phyloP scores from a whole-genome alignment of 768 basidiomycete species.

The Suillus bovinus region DNA sequence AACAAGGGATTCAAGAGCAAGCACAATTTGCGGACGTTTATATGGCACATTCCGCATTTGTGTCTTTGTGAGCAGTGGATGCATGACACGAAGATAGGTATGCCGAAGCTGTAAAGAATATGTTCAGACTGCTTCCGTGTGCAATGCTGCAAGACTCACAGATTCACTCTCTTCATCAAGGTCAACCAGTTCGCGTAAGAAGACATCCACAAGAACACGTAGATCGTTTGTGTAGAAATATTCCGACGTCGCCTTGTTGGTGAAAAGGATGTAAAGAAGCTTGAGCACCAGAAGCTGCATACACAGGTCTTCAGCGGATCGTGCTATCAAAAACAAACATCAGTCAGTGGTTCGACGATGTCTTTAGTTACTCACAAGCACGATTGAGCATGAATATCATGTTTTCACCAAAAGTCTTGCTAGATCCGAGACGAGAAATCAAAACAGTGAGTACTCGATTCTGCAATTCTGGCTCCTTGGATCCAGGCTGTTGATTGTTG shows the following conservation, averaged over 20 bases:
- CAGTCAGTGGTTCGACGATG: conserved; percentile 8
- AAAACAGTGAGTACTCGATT: conserved; percentile 86
- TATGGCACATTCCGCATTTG: conserved; percentile 85
- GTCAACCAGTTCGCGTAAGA: conserved; percentile 90
- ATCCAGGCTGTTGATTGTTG: conserved; percentile 23
- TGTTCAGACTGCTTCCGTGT: neutral
- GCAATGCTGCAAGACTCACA: conserved; percentile 46
- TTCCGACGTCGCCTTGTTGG: conserved; percentile 88
- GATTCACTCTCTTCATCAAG: conserved; percentile 94
- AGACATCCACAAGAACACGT: conserved; percentile 94
- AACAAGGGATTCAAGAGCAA: conserved; percentile 75
- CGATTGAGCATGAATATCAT: conserved; percentile 99
- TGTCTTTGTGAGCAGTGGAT: conserved; percentile 92
- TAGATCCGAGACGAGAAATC: conserved; percentile 80
- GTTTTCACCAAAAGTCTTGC: conserved; percentile 96
- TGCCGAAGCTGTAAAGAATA: conserved; percentile 66
- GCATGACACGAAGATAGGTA: conserved; percentile 94
- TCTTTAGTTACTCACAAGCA: conserved; percentile 60
- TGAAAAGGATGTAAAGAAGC: conserved; percentile 92
- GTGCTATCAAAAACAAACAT: conserved; percentile 49
- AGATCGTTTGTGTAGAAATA: conserved; percentile 99
- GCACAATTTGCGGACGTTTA: conserved; percentile 89
- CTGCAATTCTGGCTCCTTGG: conserved; percentile 42
- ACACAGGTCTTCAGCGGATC: conserved; percentile 87
- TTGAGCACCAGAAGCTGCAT: conserved; percentile 95